Conservation (phyloP, 805 yeast species). For the Candida pseudofarinosa region DNA sequence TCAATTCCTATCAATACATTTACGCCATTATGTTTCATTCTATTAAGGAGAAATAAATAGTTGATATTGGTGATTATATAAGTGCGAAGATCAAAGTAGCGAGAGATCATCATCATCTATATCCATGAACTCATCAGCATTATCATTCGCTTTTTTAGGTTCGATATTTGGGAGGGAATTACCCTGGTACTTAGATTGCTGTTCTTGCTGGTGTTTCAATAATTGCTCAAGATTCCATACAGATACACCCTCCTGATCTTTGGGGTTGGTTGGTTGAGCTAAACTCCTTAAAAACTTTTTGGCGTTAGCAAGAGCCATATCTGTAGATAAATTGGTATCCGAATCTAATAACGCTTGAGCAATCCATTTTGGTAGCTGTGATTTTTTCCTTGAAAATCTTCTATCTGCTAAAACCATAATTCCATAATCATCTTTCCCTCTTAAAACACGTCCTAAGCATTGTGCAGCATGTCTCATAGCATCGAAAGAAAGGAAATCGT, state of each 20-base stretch:
- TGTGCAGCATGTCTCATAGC: constrained; percentile 99
- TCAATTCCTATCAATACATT: not conserved
- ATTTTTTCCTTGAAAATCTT: constrained; percentile 80
- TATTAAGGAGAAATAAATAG: too few species aligned
- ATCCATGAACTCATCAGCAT: constrained; percentile 41
- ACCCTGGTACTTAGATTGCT: constrained; percentile 15
- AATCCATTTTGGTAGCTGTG: constrained; percentile 95
- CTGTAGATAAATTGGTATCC: constrained; percentile 88
- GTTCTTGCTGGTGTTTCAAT: constrained; percentile 52
- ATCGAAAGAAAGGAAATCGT: constrained; percentile 93
- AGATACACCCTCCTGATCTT: constrained; percentile 90
- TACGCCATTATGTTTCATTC: not conserved
- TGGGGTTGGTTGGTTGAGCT: constrained; percentile 89
- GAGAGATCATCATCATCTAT: constrained; percentile 45
- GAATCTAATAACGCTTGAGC: constrained; percentile 90
- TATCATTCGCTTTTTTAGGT: constrained; percentile 13
- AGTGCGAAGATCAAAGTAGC: constrained; percentile 14
- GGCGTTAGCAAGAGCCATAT: constrained; percentile 95
- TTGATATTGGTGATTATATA: not conserved
- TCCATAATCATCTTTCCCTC: constrained; percentile 99
- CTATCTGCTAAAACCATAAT: constrained; percentile 97
- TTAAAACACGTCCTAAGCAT: constrained; percentile 91
- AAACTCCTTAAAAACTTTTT: constrained; percentile 85
- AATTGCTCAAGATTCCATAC: constrained; percentile 84
- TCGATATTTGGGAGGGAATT: constrained; percentile 8